Percentiles rank a stretch among this genome's conserved stretches.
Evolutionary conservation across 2,329 filamentous ascomycete genomes (phyloP).

Genomic region (Alternaria postmessia): DNA sequence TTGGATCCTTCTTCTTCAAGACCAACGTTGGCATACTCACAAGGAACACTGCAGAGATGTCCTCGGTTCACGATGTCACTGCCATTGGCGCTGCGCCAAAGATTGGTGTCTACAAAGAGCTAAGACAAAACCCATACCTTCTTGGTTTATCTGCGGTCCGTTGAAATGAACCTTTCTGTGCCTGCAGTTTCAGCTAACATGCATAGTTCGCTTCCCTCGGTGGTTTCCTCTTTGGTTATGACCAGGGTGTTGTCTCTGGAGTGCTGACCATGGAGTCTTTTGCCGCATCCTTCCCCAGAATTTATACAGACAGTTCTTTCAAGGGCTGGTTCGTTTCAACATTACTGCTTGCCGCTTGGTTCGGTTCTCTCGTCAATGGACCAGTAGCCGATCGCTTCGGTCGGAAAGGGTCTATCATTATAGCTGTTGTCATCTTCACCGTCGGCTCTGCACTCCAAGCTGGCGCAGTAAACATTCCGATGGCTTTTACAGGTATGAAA

Average conservation of each 20-base stretch:
- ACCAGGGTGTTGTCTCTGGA: constrained; percentile 30
- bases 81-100: constrained; percentile 15
- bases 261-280: constrained; percentile 34
- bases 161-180: fast-evolving
- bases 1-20: not conserved
- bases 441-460: constrained; percentile 30
- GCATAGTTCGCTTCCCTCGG: constrained; percentile 29
- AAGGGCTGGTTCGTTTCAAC: constrained; percentile 36
- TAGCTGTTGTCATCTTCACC: constrained; percentile 31
- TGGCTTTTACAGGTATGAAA: constrained; percentile 26
- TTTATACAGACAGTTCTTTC: constrained; percentile 28
- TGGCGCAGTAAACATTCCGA: constrained; percentile 26
- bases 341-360: constrained; percentile 29
- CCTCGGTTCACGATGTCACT: not conserved
- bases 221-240: constrained; percentile 34
- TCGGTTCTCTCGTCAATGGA: constrained; percentile 34
- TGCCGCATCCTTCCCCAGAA: constrained; percentile 29
- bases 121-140: constrained; percentile 32
- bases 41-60: not conserved
- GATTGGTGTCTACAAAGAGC: constrained; percentile 29
- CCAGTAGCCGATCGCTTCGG: constrained; percentile 32
- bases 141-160: constrained; percentile 28
- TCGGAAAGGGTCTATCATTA: constrained; percentile 30
- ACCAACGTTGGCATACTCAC: not conserved
- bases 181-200: not conserved